These are phyloP conservation scores for Neoboletus brunneissimus DNA, from an alignment of 768 basidiomycete species.

Conservation along the genomic window DNA sequence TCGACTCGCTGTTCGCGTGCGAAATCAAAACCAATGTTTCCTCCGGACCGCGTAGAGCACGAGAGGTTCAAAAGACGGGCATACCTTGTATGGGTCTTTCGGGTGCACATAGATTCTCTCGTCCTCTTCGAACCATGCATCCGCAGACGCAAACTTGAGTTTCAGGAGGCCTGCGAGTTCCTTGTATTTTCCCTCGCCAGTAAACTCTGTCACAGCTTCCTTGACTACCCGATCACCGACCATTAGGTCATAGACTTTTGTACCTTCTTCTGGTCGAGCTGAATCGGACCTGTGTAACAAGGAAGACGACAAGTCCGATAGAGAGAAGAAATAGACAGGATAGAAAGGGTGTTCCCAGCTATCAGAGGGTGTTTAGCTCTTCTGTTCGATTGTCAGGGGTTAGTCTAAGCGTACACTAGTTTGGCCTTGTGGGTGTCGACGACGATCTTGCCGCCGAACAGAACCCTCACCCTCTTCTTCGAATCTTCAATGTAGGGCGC, in stretches of 20 bases:
- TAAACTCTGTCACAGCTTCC: slow-evolving; percentile 38
- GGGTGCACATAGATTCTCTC: slow-evolving; percentile 59
- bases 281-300: slow-evolving; percentile 36
- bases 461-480: slow-evolving; percentile 50
- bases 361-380: not conserved
- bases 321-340: slow-evolving; percentile 54
- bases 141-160: slow-evolving; percentile 48
- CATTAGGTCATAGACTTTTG: slow-evolving; percentile 44
- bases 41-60: too few relatives aligned
- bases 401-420: slow-evolving; percentile 51
- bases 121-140: slow-evolving; percentile 71
- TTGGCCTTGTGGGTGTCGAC: slow-evolving; percentile 57
- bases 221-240: slow-evolving; percentile 40
- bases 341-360: slow-evolving; percentile 58
- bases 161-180: slow-evolving; percentile 47
- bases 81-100: slow-evolving; percentile 69
- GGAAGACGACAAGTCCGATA: slow-evolving; percentile 42
- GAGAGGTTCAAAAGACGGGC: not conserved
- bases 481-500: slow-evolving; percentile 47
- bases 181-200: slow-evolving; percentile 28
- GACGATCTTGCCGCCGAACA: slow-evolving; percentile 49
- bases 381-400: not conserved
- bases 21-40: not conserved
- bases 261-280: slow-evolving; percentile 30
- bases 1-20: slow-evolving; percentile 49